A percentile compares a stretch with the other conserved stretches of the same genome.
phyloP scores from a whole-genome alignment of 1,284 basidiomycete species.

The Cryptococcus sp. region DNA sequence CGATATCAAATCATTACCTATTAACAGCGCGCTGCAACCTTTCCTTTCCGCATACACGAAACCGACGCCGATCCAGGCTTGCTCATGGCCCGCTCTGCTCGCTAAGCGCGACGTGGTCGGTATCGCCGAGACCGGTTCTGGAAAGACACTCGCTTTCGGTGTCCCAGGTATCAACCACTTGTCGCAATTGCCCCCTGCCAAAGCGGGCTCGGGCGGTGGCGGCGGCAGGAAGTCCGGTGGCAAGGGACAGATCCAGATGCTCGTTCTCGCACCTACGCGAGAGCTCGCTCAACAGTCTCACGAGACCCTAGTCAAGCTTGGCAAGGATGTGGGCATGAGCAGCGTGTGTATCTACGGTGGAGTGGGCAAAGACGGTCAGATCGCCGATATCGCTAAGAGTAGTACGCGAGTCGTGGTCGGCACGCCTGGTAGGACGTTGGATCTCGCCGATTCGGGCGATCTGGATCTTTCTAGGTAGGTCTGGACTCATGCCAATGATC shows the following conservation, averaged over 20 bases:
- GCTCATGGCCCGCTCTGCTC: constrained; percentile 89
- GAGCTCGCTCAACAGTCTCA: constrained; percentile 95
- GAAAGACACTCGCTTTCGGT: constrained; percentile 96
- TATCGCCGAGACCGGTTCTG: constrained; percentile 95
- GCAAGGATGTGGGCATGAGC: constrained; percentile 72
- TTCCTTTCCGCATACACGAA: constrained; percentile 75
- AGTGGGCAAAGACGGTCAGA: constrained; percentile 82
- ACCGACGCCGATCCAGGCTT: constrained; percentile 94
- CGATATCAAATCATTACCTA: constrained; percentile 68
- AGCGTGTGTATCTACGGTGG: constrained; percentile 91
- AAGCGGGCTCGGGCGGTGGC: too few species aligned
- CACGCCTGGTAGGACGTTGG: constrained; percentile 89
- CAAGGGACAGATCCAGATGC: constrained; percentile 63
- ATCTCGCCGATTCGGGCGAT: constrained; percentile 80
- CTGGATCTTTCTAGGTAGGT: constrained; percentile 75
- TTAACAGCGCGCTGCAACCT: constrained; percentile 64
- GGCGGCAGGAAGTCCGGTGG: constrained; percentile 43
- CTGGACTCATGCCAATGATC: not conserved
- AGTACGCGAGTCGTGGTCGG: constrained; percentile 81
- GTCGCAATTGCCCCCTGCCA: constrained; percentile 32
- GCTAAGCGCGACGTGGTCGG: constrained; percentile 86
- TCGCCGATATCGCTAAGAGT: constrained; percentile 61
- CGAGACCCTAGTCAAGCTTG: constrained; percentile 75
- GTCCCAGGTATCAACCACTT: constrained; percentile 73
- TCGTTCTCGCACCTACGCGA: constrained; percentile 89